Conservation (phyloP, 129 eudicot genomes). For the Saposhnikovia divaricata region DNA sequence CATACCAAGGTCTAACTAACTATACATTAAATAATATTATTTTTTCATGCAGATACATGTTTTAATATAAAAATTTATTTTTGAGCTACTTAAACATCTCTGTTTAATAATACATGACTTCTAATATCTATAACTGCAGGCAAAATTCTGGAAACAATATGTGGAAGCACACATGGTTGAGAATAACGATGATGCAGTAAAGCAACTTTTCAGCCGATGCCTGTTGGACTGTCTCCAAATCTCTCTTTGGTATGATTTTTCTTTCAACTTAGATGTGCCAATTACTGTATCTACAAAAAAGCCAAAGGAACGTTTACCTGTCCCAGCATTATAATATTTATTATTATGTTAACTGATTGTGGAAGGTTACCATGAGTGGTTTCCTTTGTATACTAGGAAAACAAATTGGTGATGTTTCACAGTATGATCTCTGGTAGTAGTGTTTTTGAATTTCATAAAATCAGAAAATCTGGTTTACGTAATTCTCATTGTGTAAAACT, state of each 20-base stretch:
- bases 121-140: conserved; percentile 27
- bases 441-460: background rate
- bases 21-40: background rate
- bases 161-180: conserved; percentile 92
- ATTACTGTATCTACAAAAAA: background rate
- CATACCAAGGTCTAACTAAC: background rate
- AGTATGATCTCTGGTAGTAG: background rate
- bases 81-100: background rate
- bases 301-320: background rate
- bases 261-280: background rate
- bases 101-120: background rate
- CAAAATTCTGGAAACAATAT: conserved; percentile 96
- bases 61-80: background rate
- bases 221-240: conserved; percentile 76
- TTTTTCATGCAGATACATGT: background rate
- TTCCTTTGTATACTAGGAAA: background rate
- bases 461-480: conserved; percentile 7
- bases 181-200: conserved; percentile 83
- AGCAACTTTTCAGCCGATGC: conserved; percentile 87
- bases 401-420: background rate
- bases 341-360: background rate
- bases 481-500: conserved; percentile 1
- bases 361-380: background rate
- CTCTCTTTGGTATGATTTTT: conserved; percentile 67
- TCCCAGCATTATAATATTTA: background rate